phyloP scores from a whole-genome alignment of 306 rosid genomes.

The Senna siamea region DNA sequence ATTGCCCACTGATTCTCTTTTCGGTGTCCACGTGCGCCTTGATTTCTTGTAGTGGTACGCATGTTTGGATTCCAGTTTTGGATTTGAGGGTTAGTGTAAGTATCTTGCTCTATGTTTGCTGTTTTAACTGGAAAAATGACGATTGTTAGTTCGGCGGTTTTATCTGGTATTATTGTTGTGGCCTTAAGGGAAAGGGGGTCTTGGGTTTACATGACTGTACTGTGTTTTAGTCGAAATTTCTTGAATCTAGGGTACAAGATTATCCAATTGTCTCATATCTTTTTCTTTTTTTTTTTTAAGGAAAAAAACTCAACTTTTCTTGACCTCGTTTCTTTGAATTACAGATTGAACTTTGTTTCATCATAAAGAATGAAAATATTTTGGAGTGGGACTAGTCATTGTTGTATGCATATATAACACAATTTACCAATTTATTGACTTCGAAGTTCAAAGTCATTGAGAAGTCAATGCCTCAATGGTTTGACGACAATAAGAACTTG shows the following conservation, averaged over 20 bases:
- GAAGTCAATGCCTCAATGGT: neutral
- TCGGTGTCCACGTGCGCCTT: neutral
- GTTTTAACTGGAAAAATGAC: neutral
- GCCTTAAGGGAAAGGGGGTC: neutral
- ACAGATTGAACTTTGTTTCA: neutral
- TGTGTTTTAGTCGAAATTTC: neutral
- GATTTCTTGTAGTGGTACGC: neutral
- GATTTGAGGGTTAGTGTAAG: neutral
- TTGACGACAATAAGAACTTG: neutral
- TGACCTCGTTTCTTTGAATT: neutral
- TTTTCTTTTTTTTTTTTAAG: neutral
- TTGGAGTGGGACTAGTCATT: neutral
- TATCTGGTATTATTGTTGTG: neutral
- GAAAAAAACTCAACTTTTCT: neutral
- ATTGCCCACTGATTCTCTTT: neutral
- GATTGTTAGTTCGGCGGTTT: neutral
- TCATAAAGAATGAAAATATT: neutral
- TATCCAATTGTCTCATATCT: neutral
- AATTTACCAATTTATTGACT: neutral
- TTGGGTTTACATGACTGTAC: neutral
- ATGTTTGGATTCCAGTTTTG: slow-evolving; percentile 4
- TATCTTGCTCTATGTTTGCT: neutral
- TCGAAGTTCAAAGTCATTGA: neutral
- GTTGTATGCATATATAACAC: neutral
- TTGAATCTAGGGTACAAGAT: neutral